Conservation (phyloP, 176 grass and related monocot species). For the sorghum (Sorghum bicolor) region DNA sequence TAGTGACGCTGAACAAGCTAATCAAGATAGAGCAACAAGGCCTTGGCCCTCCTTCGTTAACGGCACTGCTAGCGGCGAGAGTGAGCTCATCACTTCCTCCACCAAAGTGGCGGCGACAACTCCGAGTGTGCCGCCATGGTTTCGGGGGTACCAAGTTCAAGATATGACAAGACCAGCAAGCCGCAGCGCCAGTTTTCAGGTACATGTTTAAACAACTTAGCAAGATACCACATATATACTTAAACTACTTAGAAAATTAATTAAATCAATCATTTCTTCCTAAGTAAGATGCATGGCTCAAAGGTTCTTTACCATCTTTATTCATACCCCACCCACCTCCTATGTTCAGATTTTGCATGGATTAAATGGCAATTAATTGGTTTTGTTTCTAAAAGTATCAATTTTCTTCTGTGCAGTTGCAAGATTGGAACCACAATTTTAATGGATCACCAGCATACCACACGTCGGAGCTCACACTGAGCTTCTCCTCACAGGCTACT, state of each 20-base stretch:
- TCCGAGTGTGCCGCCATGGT: slow-evolving; percentile 45
- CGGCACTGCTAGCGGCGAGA: background rate
- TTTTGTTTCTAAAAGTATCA: background rate
- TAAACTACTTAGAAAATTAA: background rate
- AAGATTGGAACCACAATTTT: slow-evolving; percentile 45
- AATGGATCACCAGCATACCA: slow-evolving; percentile 35
- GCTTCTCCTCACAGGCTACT: slow-evolving; percentile 43
- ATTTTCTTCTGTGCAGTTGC: slow-evolving; percentile 31
- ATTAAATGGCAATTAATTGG: background rate
- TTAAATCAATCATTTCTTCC: background rate
- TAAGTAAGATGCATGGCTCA: background rate
- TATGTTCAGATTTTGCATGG: background rate
- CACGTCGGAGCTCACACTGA: slow-evolving; percentile 70
- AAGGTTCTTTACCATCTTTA: background rate
- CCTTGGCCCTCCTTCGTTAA: slow-evolving; percentile 18
- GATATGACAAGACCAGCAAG: slow-evolving; percentile 17
- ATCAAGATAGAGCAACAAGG: slow-evolving; percentile 16
- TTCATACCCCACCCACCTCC: background rate
- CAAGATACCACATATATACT: background rate
- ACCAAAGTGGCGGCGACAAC: background rate
- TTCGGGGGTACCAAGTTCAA: slow-evolving; percentile 36
- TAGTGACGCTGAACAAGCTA: slow-evolving; percentile 39
- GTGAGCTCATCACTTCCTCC: slow-evolving; percentile 32
- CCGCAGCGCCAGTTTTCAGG: slow-evolving; percentile 32
- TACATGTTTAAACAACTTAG: background rate